Conservation (phyloP, 1,284 basidiomycete genomes). For the Rhodotorula sp. region DNA sequence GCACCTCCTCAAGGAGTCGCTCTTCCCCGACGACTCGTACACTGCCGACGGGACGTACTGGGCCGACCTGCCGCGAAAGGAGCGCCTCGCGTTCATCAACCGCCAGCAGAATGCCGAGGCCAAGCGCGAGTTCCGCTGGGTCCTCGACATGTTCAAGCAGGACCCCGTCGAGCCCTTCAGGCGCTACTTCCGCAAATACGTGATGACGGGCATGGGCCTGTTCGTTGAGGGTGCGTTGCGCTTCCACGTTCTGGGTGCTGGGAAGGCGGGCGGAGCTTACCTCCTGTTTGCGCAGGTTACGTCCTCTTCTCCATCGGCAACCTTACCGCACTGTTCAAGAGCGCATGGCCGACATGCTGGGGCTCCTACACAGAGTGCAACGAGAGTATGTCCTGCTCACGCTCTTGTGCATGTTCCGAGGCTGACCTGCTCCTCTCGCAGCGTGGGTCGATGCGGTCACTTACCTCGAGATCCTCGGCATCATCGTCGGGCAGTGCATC, state of each 20-base stretch:
- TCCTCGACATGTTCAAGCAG: slow-evolving; percentile 58
- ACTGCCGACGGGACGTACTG: slow-evolving; percentile 48
- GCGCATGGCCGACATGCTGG: slow-evolving; percentile 60
- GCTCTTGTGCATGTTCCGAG: slow-evolving; percentile 3
- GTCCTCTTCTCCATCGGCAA: slow-evolving; percentile 61
- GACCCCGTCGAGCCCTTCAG: slow-evolving; percentile 55
- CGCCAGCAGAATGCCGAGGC: slow-evolving; percentile 54
- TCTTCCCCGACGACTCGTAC: slow-evolving; percentile 46
- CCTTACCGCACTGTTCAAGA: slow-evolving; percentile 55
- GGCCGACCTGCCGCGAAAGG: slow-evolving; percentile 50
- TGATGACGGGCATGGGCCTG: slow-evolving; percentile 55
- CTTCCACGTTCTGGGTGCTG: background rate
- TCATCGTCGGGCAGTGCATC: slow-evolving; percentile 58
- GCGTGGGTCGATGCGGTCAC: slow-evolving; percentile 42
- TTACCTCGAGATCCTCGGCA: slow-evolving; percentile 57
- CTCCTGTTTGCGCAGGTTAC: slow-evolving; percentile 47
- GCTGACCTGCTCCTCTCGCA: background rate
- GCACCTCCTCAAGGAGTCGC: slow-evolving; percentile 19
- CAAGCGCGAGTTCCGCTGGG: slow-evolving; percentile 53
- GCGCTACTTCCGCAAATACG: slow-evolving; percentile 57
- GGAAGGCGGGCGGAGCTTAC: background rate
- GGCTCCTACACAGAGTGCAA: slow-evolving; percentile 53
- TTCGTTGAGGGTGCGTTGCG: slow-evolving; percentile 19
- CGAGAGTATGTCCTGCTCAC: slow-evolving; percentile 44
- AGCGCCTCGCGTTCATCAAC: slow-evolving; percentile 53